Evolutionary conservation across 441 rosid genomes (phyloP).

Genomic region (Cnidoscolus chayamansa): DNA sequence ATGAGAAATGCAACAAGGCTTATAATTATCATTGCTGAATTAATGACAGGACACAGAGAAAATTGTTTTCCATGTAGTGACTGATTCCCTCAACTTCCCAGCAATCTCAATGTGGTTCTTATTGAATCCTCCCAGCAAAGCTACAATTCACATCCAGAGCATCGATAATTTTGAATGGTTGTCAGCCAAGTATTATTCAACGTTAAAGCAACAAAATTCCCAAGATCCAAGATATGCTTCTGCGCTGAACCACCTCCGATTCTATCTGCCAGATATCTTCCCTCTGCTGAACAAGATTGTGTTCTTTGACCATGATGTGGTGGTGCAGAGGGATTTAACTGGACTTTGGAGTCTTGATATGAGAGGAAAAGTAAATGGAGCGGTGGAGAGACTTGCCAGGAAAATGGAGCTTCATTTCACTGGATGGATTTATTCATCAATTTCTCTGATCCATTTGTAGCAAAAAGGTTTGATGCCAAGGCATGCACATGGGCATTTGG

Average conservation of each 20-base stretch:
- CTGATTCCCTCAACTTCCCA: constrained; percentile 80
- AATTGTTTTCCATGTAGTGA: constrained; percentile 73
- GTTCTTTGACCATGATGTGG: constrained; percentile 88
- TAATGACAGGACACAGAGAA: constrained; percentile 69
- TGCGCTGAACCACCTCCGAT: constrained; percentile 76
- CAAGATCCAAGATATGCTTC: constrained; percentile 63
- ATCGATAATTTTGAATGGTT: constrained; percentile 54
- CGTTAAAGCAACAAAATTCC: constrained; percentile 48
- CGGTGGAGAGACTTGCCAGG: constrained; percentile 72
- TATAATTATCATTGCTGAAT: constrained; percentile 15
- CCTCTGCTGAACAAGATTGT: constrained; percentile 69
- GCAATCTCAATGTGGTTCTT: constrained; percentile 94
- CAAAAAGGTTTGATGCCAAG: constrained; percentile 48
- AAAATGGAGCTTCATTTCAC: constrained; percentile 53
- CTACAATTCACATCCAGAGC: constrained; percentile 64
- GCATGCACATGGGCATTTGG: constrained; percentile 96
- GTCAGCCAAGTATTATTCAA: constrained; percentile 43
- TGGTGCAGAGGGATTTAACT: constrained; percentile 68
- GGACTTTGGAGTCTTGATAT: constrained; percentile 64
- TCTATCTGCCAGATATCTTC: constrained; percentile 76
- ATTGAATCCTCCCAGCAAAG: constrained; percentile 62
- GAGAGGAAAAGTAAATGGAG: constrained; percentile 83
- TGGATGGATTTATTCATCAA: constrained; percentile 60
- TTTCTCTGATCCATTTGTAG: constrained; percentile 66
- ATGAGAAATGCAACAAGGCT: background rate